Conservation (phyloP, 805 yeast species). For the Pichia deserticola region DNA sequence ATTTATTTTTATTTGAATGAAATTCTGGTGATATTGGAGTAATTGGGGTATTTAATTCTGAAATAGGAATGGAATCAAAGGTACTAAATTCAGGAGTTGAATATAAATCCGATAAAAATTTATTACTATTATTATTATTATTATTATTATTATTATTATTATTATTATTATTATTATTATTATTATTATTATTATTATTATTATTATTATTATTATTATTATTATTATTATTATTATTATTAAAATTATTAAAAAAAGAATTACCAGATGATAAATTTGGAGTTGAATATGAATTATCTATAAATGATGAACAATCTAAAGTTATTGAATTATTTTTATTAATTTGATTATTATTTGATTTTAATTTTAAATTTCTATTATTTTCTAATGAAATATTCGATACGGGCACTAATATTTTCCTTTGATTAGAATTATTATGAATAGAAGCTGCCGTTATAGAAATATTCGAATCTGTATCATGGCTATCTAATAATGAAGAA, state of each 20-base stretch:
- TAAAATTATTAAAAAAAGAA: neutral
- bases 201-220: neutral
- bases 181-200: neutral
- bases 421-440: neutral
- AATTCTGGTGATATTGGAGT: conserved; percentile 2
- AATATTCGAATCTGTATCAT: neutral
- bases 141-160: neutral
- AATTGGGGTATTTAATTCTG: conserved; percentile 1
- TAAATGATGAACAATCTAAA: neutral
- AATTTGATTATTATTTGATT: neutral
- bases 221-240: neutral
- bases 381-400: no score
- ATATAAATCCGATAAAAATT: conserved; percentile 2
- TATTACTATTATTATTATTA: neutral
- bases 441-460: neutral
- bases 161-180: neutral
- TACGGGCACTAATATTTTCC: no score
- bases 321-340: neutral
- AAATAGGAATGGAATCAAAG: neutral
- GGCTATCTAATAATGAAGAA: neutral
- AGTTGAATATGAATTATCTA: neutral
- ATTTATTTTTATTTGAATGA: neutral
- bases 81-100: conserved; percentile 2
- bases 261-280: neutral
- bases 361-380: neutral